phyloP scores from a whole-genome alignment of 2,329 filamentous ascomycete genomes.

The Talaromyces pinophilus region DNA sequence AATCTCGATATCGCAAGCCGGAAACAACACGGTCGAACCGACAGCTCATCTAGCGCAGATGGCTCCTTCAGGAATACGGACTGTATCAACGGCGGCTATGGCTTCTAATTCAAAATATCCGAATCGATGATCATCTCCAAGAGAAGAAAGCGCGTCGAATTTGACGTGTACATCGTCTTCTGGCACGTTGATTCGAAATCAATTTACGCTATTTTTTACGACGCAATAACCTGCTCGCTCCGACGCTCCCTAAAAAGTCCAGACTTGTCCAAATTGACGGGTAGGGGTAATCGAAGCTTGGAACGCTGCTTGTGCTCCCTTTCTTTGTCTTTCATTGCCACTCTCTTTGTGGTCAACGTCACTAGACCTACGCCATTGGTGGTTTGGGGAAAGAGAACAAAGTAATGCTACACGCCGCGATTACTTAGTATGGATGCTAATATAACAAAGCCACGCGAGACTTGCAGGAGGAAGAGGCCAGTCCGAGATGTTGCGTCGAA shows the following conservation, averaged over 20 bases:
- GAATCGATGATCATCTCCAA: constrained; percentile 8
- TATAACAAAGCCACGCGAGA: background rate
- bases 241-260: background rate
- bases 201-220: background rate
- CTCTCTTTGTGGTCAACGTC: constrained; percentile 12
- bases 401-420: background rate
- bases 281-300: background rate
- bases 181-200: background rate
- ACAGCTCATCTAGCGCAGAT: background rate
- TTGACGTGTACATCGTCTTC: constrained; percentile 8
- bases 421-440: background rate
- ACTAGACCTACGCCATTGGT: background rate
- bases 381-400: constrained; percentile 4
- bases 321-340: constrained; percentile 11
- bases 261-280: background rate
- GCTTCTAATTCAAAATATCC: background rate
- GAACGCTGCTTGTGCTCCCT: background rate
- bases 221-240: background rate
- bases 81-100: background rate
- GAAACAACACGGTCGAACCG: background rate
- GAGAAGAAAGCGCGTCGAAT: background rate
- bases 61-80: background rate
- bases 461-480: background rate
- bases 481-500: background rate
- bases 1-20: background rate